Evolutionary conservation across 108 stramenopile species (phyloP).

Genomic region (Bacterosira constricta): DNA sequence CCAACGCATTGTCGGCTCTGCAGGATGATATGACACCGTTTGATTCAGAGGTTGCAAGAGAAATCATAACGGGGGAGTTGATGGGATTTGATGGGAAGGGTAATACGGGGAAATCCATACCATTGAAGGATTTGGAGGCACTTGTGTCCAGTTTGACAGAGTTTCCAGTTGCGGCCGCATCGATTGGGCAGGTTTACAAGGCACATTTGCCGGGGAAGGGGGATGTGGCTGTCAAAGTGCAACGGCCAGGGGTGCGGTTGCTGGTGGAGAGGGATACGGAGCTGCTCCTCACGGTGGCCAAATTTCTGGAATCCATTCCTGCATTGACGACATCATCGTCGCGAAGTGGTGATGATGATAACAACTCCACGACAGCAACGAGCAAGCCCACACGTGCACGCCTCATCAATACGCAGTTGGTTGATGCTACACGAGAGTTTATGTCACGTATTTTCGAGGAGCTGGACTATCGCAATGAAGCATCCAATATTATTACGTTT

Average conservation of each 20-base stretch:
- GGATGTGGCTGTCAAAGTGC: conserved; percentile 78
- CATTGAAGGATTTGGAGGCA: conserved; percentile 16
- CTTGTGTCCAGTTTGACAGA: conserved; percentile 24
- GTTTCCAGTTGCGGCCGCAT: conserved; percentile 37
- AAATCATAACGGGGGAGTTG: conserved; percentile 56
- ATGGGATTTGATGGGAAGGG: neutral
- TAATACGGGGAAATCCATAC: neutral
- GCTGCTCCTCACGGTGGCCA: conserved; percentile 49
- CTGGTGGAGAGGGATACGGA: conserved; percentile 59
- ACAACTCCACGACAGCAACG: neutral
- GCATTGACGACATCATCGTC: conserved; percentile 17
- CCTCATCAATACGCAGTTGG: conserved; percentile 58
- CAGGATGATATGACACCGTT: conserved; percentile 82
- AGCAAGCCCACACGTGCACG: conserved; percentile 18
- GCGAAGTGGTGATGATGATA: neutral
- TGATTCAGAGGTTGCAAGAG: conserved; percentile 50
- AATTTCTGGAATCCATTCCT: conserved; percentile 60
- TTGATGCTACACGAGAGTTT: conserved; percentile 67
- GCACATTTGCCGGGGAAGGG: conserved; percentile 49
- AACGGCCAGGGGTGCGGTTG: conserved; percentile 58
- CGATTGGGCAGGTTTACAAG: conserved; percentile 58
- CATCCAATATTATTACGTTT: conserved; percentile 52
- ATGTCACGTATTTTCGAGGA: conserved; percentile 76
- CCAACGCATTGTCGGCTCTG: conserved; percentile 52
- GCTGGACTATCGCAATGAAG: conserved; percentile 61